Evolutionary conservation across 1,284 basidiomycete species (phyloP), one percentile per base, ranked within the genome.

Genomic region (Cutaneotrichosporon sp.): DNA sequence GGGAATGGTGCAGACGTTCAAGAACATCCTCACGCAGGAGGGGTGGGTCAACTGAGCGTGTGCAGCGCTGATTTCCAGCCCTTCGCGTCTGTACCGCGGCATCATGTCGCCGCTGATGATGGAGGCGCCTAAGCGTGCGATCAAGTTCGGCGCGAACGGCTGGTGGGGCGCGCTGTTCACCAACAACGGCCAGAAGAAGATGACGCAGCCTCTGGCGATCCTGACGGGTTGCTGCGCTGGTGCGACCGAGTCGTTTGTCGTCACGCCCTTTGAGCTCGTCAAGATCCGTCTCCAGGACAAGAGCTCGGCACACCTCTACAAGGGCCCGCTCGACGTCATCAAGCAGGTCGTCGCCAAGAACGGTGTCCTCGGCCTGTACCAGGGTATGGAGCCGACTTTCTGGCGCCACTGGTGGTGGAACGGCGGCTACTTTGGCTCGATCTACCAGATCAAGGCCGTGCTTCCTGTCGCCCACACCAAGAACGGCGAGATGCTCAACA

Each of bases 41-140:
- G 88, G 88, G 75, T 76, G 56, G 60, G 73, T 61, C 23, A 1
- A 1, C 15, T 30, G 15, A 5, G n/a, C n/a, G 4, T n/a, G 8
- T 4, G 21, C 15, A 30, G 18, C 85, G 49, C 60, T 62, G 18
- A 58, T 44, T 4, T n/a, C 14, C 66, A 94, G 90, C 48, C 77
- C 82, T 50, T 84, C 88, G 43, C 81, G 90, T 46, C 77, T 98
- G 56, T 98, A 98, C 78, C 83, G 93, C 77, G 94, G 94, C 60
- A 84, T 99, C 54, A 84, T 92, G 18, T 90, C 96, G 8, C 96
- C 96, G 18, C 77, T 99, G 22, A 83, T 97, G 70, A 79, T 98
- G 51, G 94, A 99, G 76, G 96, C 96, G 20, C 96, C 94, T 4
- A 99, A 99, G 78, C 84, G 94, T 77, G 94, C 94, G 17, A 87